Evolutionary conservation across 2,329 filamentous ascomycete species (phyloP).

Genomic region (Ceratocystis albifundus): DNA sequence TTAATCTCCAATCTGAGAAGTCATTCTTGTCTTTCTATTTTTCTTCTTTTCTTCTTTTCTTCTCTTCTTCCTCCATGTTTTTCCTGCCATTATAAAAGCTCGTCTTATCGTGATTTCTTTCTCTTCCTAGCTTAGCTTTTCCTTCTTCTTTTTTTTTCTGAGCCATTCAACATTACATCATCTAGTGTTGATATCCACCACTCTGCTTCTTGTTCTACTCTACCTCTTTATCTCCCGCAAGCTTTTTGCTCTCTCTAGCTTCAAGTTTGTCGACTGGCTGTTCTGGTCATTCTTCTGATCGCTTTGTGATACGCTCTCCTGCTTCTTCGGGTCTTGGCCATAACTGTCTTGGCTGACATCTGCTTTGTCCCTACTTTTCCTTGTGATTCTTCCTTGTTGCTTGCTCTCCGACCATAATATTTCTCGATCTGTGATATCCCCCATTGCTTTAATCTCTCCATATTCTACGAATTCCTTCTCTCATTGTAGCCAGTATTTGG

Average conservation of each 20-base stretch:
- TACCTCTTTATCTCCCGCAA: not conserved
- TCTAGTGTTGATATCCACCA: not conserved
- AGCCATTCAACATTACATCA: not conserved
- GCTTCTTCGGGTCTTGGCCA: not conserved
- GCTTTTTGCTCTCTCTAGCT: not conserved
- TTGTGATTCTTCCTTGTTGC: not conserved
- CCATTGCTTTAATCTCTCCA: not conserved
- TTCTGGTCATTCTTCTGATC: not conserved
- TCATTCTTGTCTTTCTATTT: conserved; percentile 22
- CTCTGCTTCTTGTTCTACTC: not conserved
- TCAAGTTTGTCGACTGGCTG: not conserved
- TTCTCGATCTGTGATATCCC: not conserved
- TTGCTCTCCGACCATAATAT: not conserved
- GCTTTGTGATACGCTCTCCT: not conserved
- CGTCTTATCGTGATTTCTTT: conserved; percentile 4
- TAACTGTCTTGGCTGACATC: not conserved
- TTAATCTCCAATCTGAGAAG: conserved; percentile 21
- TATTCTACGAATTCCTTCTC: conserved; percentile 1
- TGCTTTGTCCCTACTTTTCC: not conserved
- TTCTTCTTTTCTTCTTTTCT: conserved; percentile 15
- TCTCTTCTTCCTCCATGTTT: conserved; percentile 10
- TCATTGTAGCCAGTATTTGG: not conserved
- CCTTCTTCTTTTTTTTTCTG: conserved; percentile 12
- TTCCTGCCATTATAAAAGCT: not conserved
- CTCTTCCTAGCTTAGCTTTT: not conserved